Base-by-base conservation (phyloP, 306 rosid species). In the Aeschynomene evenia region DNA sequence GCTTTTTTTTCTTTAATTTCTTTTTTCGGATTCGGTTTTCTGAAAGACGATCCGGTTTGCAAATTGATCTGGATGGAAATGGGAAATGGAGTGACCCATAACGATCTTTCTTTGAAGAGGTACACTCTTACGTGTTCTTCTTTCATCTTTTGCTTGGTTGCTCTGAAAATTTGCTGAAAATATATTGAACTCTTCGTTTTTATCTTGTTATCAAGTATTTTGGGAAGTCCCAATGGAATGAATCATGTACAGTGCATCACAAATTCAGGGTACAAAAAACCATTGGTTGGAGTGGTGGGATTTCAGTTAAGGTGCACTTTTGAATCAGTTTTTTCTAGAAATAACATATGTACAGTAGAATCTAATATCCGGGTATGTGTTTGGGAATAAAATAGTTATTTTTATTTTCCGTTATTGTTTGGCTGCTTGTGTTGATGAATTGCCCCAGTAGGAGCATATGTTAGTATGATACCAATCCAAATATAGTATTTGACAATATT, bases 351-450 rank as follows among this genome's bases (percentile, higher is more conserved):
- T 7, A 6, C 9, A 9, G 3, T n/a, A n/a, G 31, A 28, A 28
- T 28, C 31, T 28, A 28, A 4, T 9, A 0, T 33, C 8, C 6
- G 40, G 2, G 12, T 56, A 33, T 34, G 18, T 24, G 55, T 40
- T 69, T 15, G 28, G 55, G 45, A 21, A 16, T 58, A 4, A 5
- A 33, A 6, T 33, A 5, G 9, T 14, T 18, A 51, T 63, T 53
- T 5, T 11, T 4, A 40, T 64, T 42, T 22, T 42, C 18, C 24
- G 37, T 34, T 13, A 18, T 63, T 63, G 23, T 26, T 56, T 5
- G 36, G 43, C 60, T 66, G 26, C 24, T 21, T 18, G 48, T 68
- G 63, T 68, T 64, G 71, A 74, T 74, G 54, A 73, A 57, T 42
- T 45, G 79, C 31, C 58, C 43, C n/a, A 9, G 12, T 37, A 9